Evolutionary conservation across 768 basidiomycete species (phyloP), one percentile per base, ranked within the genome.

Genomic region (Filobasidium floriforme): DNA sequence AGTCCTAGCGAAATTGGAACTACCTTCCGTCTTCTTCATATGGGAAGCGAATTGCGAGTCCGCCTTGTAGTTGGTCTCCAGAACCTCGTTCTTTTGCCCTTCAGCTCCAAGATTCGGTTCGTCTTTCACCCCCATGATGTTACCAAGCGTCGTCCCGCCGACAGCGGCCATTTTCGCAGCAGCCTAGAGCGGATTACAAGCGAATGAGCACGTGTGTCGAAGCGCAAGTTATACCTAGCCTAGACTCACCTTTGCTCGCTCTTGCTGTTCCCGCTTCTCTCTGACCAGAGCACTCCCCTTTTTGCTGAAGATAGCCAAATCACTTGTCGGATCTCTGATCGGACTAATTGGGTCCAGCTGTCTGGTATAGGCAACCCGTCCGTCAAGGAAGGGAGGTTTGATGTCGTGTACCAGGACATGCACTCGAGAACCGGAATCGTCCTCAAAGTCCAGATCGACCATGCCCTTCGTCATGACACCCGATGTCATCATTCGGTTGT

Each of bases 31-130:
- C 59, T 75, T 74, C 80, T 96, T 93, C 71, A 99, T 79, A 81
- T 99, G 94, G 11, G 84, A 84, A n/a, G 96, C 92, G 77, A 98
- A 99, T 79, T 99, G 93, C 0, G 92, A 96, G 70, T 96, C 96
- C 49, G 90, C 89, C 75, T 88, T 93, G 77, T 92, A 92, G 77
- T 80, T 76, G 70, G 73, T 71, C 81, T 84, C 57, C 11, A 70
- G 73, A 14, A 75, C 71, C 14, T 68, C 74, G 44, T 73, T 69
- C 77, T 80, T 72, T 76, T 83, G 76, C 82, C 87, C 81, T 64
- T 80, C 73, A 24, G 59, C 65, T 29, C 90, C 91, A 69, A 90
- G 90, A 14, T 89, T 91, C 69, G 92, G 90, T 71, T 92, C 90
- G 69, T 98, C 92, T 78, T 89, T 89, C 22, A 98, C 90, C 18